Conservation (phyloP, 371 early-diverging fungal genomes). For the Encephalitozoon cuniculi region DNA sequence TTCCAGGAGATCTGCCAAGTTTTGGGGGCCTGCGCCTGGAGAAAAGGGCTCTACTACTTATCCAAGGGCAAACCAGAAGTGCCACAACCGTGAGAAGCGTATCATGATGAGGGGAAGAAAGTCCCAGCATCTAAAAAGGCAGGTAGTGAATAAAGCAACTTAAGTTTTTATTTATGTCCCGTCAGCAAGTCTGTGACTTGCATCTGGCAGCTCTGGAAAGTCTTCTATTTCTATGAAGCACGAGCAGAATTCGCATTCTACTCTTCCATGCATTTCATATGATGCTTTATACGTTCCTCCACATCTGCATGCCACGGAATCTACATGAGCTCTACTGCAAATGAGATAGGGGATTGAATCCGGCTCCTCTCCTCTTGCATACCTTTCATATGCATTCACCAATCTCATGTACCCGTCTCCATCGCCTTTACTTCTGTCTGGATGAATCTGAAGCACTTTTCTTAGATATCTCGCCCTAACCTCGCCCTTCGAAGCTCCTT, state of each 20-base stretch:
- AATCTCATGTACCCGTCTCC: constrained; percentile 8
- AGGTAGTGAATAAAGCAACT: background rate
- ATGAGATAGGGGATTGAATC: background rate
- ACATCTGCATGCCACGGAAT: constrained; percentile 21
- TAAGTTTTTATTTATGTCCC: background rate
- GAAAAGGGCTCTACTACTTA: constrained; percentile 56
- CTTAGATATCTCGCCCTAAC: constrained; percentile 13
- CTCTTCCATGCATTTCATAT: background rate
- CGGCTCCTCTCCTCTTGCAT: background rate
- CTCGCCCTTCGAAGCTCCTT: background rate
- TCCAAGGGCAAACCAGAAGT: constrained; percentile 54
- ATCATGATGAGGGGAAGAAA: constrained; percentile 31
- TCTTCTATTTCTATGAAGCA: constrained; percentile 43
- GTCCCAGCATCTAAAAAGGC: background rate
- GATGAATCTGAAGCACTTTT: constrained; percentile 16
- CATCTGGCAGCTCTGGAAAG: background rate
- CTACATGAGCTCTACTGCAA: background rate
- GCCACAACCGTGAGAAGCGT: constrained; percentile 52
- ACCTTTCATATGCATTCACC: constrained; percentile 17
- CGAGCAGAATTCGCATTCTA: constrained; percentile 43
- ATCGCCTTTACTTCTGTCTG: background rate
- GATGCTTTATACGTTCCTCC: constrained; percentile 19
- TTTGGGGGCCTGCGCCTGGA: constrained; percentile 60
- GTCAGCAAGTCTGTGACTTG: background rate
- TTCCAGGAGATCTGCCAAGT: constrained; percentile 56